A percentile compares a stretch with the other conserved stretches of the same genome.
Conservation (phyloP, 2,329 filamentous ascomycete species). For the Aspergillus quadricinctus region DNA sequence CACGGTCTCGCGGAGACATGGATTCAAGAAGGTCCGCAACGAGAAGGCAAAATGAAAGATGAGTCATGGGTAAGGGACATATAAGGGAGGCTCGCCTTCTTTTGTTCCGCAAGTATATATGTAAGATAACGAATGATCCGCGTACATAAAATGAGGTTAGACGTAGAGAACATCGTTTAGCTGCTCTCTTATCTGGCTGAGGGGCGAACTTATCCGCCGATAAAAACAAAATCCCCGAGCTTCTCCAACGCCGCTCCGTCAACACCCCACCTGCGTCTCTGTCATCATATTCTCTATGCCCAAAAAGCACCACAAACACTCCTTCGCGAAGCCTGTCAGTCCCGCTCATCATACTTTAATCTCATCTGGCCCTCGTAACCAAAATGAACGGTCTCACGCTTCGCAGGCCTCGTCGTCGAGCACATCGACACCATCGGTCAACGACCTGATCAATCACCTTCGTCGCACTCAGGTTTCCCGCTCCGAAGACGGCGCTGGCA, state of each 20-base stretch:
- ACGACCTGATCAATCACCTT: conserved; percentile 45
- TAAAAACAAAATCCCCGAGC: background rate
- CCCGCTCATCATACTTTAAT: conserved; percentile 38
- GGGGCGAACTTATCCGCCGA: background rate
- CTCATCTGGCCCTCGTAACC: conserved; percentile 22
- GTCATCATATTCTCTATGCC: conserved; percentile 36
- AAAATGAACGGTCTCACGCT: conserved; percentile 23
- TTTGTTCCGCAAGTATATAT: background rate
- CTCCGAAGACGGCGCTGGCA: conserved; percentile 16
- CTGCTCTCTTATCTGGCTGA: background rate
- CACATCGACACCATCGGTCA: conserved; percentile 36
- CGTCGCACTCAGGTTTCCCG: conserved; percentile 38
- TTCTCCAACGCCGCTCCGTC: conserved; percentile 2
- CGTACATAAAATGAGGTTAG: background rate
- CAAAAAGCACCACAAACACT: conserved; percentile 42
- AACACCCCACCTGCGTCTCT: conserved; percentile 2
- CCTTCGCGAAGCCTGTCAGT: conserved; percentile 37
- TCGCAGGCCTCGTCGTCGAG: conserved; percentile 16
- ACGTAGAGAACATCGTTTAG: background rate
- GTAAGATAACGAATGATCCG: background rate
- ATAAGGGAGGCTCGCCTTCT: conserved; percentile 25
- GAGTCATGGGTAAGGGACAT: conserved; percentile 58
- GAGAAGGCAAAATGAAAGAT: conserved; percentile 57
- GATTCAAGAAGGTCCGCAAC: conserved; percentile 52
- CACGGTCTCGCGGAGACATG: conserved; percentile 78